These are phyloP conservation scores for Biancaea sappan DNA, from an alignment of 306 rosid species.

Conservation along the genomic window DNA sequence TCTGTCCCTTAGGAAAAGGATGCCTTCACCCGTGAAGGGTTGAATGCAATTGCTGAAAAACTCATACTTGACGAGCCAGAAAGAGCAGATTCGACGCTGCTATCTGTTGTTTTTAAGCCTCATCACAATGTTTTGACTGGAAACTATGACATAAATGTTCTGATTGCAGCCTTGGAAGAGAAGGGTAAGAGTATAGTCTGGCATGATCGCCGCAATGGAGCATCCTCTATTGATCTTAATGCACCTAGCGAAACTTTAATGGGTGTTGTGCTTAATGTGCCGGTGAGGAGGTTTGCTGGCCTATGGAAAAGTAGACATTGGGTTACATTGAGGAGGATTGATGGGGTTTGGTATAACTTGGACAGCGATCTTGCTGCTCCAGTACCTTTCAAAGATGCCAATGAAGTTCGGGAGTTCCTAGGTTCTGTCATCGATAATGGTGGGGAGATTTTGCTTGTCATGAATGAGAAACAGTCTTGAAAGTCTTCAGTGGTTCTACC, in stretches of 20 bases:
- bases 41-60: conserved; percentile 76
- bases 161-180: conserved; percentile 76
- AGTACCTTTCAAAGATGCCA: conserved; percentile 50
- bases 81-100: conserved; percentile 63
- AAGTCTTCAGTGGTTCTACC: not conserved
- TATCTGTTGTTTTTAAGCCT: conserved; percentile 68
- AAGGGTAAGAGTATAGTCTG: conserved; percentile 74
- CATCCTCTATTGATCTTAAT: conserved; percentile 67
- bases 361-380: conserved; percentile 83
- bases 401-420: conserved; percentile 60
- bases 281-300: conserved; percentile 68
- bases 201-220: conserved; percentile 75
- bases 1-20: conserved; percentile 56
- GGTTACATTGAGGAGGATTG: conserved; percentile 72
- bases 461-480: conserved; percentile 53
- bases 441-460: conserved; percentile 85
- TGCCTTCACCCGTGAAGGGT: conserved; percentile 58
- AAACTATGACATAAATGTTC: conserved; percentile 89
- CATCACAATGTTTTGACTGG: conserved; percentile 84
- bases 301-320: conserved; percentile 88
- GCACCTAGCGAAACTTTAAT: conserved; percentile 64
- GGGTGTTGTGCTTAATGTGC: conserved; percentile 82
- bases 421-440: conserved; percentile 55
- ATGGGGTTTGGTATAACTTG: conserved; percentile 77
- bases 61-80: conserved; percentile 59